phyloP scores from a whole-genome alignment of 441 rosid species.

The Populus hybrid region DNA sequence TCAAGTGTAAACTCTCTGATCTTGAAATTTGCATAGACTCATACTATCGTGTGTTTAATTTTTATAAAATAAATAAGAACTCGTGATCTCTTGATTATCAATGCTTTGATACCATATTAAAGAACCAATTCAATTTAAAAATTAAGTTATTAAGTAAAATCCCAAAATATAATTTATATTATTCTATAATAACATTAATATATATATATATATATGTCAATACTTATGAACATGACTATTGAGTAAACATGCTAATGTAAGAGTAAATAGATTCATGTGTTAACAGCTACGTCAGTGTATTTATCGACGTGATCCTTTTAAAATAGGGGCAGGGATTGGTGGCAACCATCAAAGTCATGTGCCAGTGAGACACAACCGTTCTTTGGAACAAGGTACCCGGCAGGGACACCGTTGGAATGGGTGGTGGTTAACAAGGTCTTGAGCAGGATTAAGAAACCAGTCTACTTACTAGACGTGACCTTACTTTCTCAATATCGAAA shows the following conservation, averaged over 20 bases:
- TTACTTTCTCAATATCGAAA: conserved; percentile 40
- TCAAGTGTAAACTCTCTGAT: accelerated
- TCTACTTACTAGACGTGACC: conserved; percentile 44
- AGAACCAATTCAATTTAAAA: accelerated
- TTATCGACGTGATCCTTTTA: background rate
- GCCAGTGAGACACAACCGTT: conserved; percentile 57
- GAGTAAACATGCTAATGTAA: too few relatives aligned
- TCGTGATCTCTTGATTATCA: accelerated
- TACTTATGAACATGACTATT: too few relatives aligned
- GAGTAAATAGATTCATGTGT: too few relatives aligned
- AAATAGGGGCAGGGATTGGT: conserved; percentile 65
- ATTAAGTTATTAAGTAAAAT: accelerated
- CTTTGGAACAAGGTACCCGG: conserved; percentile 56
- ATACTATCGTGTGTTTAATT: accelerated
- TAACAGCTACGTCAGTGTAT: too few relatives aligned
- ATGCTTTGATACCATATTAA: accelerated
- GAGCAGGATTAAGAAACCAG: conserved; percentile 28
- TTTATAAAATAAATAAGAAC: too few relatives aligned
- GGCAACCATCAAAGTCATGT: conserved; percentile 56
- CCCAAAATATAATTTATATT: too few relatives aligned
- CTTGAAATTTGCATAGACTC: accelerated
- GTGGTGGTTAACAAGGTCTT: conserved; percentile 56
- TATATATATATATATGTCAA: too few relatives aligned
- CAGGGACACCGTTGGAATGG: conserved; percentile 58
- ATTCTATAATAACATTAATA: too few relatives aligned